phyloP scores from a whole-genome alignment of 768 basidiomycete species.

The Trametes villosa region DNA sequence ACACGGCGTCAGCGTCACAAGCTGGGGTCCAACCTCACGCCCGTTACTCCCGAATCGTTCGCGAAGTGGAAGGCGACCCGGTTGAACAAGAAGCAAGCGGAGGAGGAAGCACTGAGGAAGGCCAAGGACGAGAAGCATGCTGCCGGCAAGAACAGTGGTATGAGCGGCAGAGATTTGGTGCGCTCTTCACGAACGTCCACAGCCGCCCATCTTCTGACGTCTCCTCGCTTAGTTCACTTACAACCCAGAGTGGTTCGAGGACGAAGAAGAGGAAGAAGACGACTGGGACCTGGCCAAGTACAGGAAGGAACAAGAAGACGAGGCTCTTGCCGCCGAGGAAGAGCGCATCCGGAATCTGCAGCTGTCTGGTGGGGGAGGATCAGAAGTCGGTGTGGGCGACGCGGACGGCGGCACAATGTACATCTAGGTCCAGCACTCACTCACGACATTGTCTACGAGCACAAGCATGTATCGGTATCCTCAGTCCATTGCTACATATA shows the following conservation, averaged over 20 bases:
- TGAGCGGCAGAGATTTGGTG: slow-evolving; percentile 96
- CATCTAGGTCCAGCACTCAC: background rate
- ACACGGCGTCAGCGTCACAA: slow-evolving; percentile 97
- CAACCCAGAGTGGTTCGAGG: slow-evolving; percentile 94
- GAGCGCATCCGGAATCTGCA: slow-evolving; percentile 51
- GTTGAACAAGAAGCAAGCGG: slow-evolving; percentile 93
- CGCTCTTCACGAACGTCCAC: slow-evolving; percentile 26
- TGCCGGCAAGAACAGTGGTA: slow-evolving; percentile 89
- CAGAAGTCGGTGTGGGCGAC: slow-evolving; percentile 38
- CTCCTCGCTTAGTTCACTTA: slow-evolving; percentile 76
- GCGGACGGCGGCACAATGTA: slow-evolving; percentile 27
- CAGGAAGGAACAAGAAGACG: slow-evolving; percentile 63
- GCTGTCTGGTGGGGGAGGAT: slow-evolving; percentile 36
- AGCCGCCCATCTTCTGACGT: slow-evolving; percentile 6
- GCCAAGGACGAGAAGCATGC: slow-evolving; percentile 80
- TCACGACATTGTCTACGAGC: slow-evolving; percentile 1
- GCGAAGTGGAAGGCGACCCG: slow-evolving; percentile 95
- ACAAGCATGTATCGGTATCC: slow-evolving; percentile 21
- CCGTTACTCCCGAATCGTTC: slow-evolving; percentile 91
- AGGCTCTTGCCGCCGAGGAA: slow-evolving; percentile 58
- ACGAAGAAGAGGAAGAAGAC: slow-evolving; percentile 60
- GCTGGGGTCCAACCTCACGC: slow-evolving; percentile 86
- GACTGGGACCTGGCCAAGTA: slow-evolving; percentile 60
- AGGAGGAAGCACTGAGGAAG: slow-evolving; percentile 78
- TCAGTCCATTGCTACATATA: slow-evolving; percentile 23